Evolutionary conservation across 352 stramenopile species (phyloP).

Genomic region (Pythium pyrilobum): DNA sequence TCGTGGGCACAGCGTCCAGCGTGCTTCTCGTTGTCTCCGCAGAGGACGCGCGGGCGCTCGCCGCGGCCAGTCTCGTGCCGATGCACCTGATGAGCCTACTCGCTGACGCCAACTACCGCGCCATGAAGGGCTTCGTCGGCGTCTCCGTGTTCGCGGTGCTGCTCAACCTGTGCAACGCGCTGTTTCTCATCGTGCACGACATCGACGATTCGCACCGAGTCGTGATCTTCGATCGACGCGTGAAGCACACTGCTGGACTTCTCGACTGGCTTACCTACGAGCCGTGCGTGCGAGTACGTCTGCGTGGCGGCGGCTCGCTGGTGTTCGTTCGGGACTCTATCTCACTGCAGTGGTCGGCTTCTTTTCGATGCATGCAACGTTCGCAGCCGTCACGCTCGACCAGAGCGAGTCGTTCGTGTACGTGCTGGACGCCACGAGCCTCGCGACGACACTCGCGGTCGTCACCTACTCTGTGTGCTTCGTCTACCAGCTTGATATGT

Average conservation of each 20-base stretch:
- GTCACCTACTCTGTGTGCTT: not conserved
- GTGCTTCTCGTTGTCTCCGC: not conserved
- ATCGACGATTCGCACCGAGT: not conserved
- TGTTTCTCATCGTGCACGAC: not conserved
- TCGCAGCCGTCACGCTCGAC: not conserved
- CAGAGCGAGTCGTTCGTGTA: not conserved
- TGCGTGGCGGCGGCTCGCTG: not conserved
- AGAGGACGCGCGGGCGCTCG: not conserved
- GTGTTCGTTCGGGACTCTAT: no score
- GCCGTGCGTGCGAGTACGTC: not conserved
- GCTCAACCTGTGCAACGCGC: not conserved
- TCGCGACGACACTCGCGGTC: not conserved
- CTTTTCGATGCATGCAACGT: not conserved
- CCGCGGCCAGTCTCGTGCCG: not conserved
- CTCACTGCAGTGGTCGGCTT: not conserved
- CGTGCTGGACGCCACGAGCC: not conserved
- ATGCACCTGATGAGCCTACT: not conserved
- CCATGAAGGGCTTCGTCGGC: not conserved
- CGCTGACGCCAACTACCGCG: conserved; percentile 1
- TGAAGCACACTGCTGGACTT: not conserved
- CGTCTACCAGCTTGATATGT: conserved; percentile 10
- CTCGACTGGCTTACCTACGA: no score
- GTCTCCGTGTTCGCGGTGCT: not conserved
- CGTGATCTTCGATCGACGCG: not conserved
- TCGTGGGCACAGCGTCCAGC: not conserved